Percentiles rank a stretch among this genome's conserved stretches.
Conservation (phyloP, 1,284 basidiomycete genomes). For the Grifola frondosa region DNA sequence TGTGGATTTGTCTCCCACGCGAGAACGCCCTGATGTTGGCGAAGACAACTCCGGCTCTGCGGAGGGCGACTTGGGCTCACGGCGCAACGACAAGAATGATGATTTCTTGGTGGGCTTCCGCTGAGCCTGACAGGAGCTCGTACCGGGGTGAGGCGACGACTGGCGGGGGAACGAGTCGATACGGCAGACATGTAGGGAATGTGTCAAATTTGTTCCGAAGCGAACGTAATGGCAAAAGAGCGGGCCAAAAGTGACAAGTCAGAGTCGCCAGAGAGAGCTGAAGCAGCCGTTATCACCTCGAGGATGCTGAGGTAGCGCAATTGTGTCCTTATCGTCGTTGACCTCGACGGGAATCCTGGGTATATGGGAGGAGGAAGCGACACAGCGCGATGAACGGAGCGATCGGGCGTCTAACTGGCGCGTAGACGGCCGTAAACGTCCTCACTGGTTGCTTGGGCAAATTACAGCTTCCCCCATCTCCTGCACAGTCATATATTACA, state of each 20-base stretch:
- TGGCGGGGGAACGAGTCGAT: conserved; percentile 23
- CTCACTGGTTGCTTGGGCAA: no score
- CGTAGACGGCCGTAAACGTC: no score
- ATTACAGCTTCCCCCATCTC: no score
- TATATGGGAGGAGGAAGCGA: no score
- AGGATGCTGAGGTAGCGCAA: conserved; percentile 10
- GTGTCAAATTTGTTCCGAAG: conserved; percentile 19
- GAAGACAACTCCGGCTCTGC: conserved; percentile 28
- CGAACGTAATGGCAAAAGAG: conserved; percentile 24
- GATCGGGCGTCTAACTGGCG: no score
- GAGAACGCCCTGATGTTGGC: conserved; percentile 16
- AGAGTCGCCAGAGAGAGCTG: conserved; percentile 1
- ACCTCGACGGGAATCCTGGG: conserved; percentile 14
- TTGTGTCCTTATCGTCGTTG: conserved; percentile 20
- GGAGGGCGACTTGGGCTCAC: conserved; percentile 46
- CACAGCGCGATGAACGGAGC: no score
- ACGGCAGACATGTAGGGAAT: conserved; percentile 27
- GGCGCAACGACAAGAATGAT: conserved; percentile 54
- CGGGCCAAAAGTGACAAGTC: conserved; percentile 8
- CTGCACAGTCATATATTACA: no score
- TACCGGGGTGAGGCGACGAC: conserved; percentile 15
- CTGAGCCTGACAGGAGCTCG: conserved; percentile 26
- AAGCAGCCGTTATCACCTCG: conserved; percentile 4
- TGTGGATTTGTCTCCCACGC: conserved; percentile 30
- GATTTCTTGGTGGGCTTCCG: conserved; percentile 49